phyloP scores from a whole-genome alignment of 768 basidiomycete species.

The Lactarius pseudohatsudake region DNA sequence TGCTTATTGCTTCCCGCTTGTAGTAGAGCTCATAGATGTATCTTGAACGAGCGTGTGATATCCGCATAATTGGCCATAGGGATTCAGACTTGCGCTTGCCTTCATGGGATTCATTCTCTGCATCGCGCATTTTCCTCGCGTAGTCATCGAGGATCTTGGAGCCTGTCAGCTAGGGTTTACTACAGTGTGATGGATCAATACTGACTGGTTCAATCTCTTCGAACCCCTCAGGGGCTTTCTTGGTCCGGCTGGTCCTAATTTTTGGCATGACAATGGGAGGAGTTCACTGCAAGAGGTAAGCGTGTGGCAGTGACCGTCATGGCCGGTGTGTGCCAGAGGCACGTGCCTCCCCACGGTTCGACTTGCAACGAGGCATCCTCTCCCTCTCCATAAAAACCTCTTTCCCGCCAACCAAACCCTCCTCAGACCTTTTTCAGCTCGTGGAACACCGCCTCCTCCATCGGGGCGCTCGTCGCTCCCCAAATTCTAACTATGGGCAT shows the following conservation, averaged over 20 bases:
- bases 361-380: conserved; percentile 25
- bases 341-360: conserved; percentile 18
- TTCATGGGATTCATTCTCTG: conserved; percentile 97
- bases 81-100: conserved; percentile 95
- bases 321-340: not conserved
- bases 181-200: conserved; percentile 8
- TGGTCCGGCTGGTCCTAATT: conserved; percentile 89
- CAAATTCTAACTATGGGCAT: conserved; percentile 53
- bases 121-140: conserved; percentile 98
- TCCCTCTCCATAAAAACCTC: conserved; percentile 19
- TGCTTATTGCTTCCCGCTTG: conserved; percentile 93
- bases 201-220: conserved; percentile 87
- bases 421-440: conserved; percentile 18
- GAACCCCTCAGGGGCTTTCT: conserved; percentile 91
- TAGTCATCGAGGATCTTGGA: conserved; percentile 93
- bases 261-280: conserved; percentile 68
- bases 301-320: not conserved
- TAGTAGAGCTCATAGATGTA: conserved; percentile 99
- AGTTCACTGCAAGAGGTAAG: not conserved
- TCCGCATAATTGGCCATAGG: conserved; percentile 97
- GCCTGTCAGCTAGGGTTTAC: not conserved
- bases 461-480: conserved; percentile 21
- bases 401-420: conserved; percentile 6
- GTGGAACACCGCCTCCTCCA: conserved; percentile 23
- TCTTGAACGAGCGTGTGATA: conserved; percentile 92